Percentiles rank a stretch among this genome's conserved stretches.
These are phyloP conservation scores for Fusarium staphyleae DNA, from an alignment of 2,329 filamentous ascomycete species.

Conservation along the genomic window DNA sequence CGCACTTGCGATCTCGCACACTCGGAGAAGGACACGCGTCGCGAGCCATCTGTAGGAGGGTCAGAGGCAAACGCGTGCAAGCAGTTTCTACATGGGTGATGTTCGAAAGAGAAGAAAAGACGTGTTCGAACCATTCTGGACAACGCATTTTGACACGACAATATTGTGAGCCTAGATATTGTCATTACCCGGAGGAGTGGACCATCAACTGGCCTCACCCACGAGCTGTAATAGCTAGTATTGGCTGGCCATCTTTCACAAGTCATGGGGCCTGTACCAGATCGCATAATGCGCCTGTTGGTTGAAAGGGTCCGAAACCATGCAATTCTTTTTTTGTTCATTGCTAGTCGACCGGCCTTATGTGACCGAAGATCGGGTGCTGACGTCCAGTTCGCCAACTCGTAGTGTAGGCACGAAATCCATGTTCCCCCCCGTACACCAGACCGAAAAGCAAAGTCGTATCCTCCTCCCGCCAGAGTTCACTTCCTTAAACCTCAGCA, in stretches of 20 bases:
- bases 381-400: conserved; percentile 52
- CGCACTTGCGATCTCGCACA: conserved; percentile 3
- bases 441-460: conserved; percentile 56
- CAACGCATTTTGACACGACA: neutral
- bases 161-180: neutral
- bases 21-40: neutral
- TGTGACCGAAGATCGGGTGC: conserved; percentile 50
- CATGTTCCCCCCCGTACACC: conserved; percentile 54
- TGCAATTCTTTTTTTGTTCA: conserved; percentile 50
- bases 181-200: neutral
- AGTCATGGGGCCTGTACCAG: conserved; percentile 1
- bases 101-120: neutral
- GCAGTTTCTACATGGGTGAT: conserved; percentile 5
- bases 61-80: neutral
- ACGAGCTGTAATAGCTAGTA: neutral
- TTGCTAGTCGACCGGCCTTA: conserved; percentile 54
- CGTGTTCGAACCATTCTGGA: neutral
- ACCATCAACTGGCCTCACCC: neutral
- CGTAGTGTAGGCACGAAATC: conserved; percentile 54
- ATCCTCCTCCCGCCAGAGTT: conserved; percentile 44
- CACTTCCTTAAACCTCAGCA: conserved; percentile 79
- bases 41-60: neutral
- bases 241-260: conserved; percentile 23
- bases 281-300: conserved; percentile 15
- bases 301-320: conserved; percentile 45